Base-by-base conservation (phyloP, 2,329 filamentous ascomycete genomes). In the Didymella lethalis region DNA sequence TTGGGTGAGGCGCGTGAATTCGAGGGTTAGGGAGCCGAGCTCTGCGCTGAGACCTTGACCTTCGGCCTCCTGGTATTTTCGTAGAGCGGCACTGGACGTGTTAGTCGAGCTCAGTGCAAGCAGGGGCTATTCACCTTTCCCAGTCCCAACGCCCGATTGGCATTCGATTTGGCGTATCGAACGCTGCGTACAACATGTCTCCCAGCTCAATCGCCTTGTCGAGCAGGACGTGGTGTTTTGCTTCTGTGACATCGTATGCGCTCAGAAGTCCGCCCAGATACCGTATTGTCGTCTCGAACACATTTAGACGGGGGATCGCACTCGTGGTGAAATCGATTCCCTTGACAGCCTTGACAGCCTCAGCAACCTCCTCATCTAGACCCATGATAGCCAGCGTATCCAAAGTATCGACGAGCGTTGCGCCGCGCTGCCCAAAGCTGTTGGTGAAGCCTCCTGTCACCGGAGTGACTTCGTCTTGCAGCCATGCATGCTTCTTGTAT, bases 321-420 rank as follows among this genome's bases (percentile, higher is more conserved):
- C 81, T 79, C 4, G 75, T 77, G 1, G 79, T 77, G 75, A 86
- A 88, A 71, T 88, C 83, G 61, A 88, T 79, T 11, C 79, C 79
- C 40, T 79, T 80, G 2, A 83, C 79, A 2, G 82, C 84, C 28
- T 77, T 75, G 2, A 83, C 81, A 4, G 86, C 85, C 20, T 81
- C 72, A 48, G 82, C 75, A 63, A 89, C 88, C 31, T 89, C 86
- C 1, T 82, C 77, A 31, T 80, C 74, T 41, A 88, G 72, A 7
- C 75, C 85, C 85, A 88, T 87, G 45, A 89, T 88, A 79, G 82
- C 84, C 2, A 89, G 80, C 0, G 86, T 87, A 60, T 88, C 86
- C 49, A 89, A 78, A 0, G 82, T 76, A 67, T 89, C 87, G 25
- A 89, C 82, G 48, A 88, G 71, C 0, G 86, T 87, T 2, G 85